Evolutionary conservation across 495 filamentous ascomycete genomes (phyloP).

Genomic region (Chaetomium fimeti): DNA sequence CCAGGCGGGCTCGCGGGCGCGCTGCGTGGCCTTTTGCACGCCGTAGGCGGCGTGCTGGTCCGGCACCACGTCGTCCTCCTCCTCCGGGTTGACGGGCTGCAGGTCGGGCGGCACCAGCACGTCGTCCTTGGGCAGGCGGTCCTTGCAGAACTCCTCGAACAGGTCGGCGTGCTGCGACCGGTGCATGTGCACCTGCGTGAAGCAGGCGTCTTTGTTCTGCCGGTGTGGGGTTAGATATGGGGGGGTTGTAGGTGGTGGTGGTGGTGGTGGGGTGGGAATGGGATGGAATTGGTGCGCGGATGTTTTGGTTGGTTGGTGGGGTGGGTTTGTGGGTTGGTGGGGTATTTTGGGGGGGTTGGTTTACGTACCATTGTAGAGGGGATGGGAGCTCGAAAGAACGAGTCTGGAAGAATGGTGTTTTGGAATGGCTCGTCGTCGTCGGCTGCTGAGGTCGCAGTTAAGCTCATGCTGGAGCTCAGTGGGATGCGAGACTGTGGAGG

Average conservation of each 20-base stretch:
- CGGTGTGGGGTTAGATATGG: background rate
- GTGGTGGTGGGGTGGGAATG: background rate
- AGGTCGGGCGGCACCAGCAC: slow-evolving; percentile 87
- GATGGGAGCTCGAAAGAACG: slow-evolving; percentile 12
- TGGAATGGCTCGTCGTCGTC: background rate
- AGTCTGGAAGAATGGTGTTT: background rate
- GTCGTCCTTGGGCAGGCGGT: slow-evolving; percentile 67
- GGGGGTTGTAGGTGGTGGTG: too few species aligned
- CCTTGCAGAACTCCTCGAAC: slow-evolving; percentile 82
- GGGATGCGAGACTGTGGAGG: slow-evolving; percentile 18
- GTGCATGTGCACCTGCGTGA: slow-evolving; percentile 87
- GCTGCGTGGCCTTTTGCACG: slow-evolving; percentile 81
- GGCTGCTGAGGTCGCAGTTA: background rate
- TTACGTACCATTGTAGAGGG: slow-evolving; percentile 15
- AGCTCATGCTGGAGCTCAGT: background rate
- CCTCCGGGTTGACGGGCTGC: slow-evolving; percentile 92
- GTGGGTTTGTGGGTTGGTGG: background rate
- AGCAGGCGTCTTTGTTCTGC: slow-evolving; percentile 84
- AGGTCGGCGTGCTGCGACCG: slow-evolving; percentile 78
- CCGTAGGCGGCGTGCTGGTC: slow-evolving; percentile 98
- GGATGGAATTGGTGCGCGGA: background rate
- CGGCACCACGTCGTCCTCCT: slow-evolving; percentile 96
- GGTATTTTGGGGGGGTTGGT: too few species aligned
- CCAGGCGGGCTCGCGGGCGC: slow-evolving; percentile 71
- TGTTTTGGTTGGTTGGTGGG: background rate